These are phyloP conservation scores for Erysiphe pulchra DNA, from an alignment of 2,329 filamentous ascomycete genomes.

Conservation along the genomic window DNA sequence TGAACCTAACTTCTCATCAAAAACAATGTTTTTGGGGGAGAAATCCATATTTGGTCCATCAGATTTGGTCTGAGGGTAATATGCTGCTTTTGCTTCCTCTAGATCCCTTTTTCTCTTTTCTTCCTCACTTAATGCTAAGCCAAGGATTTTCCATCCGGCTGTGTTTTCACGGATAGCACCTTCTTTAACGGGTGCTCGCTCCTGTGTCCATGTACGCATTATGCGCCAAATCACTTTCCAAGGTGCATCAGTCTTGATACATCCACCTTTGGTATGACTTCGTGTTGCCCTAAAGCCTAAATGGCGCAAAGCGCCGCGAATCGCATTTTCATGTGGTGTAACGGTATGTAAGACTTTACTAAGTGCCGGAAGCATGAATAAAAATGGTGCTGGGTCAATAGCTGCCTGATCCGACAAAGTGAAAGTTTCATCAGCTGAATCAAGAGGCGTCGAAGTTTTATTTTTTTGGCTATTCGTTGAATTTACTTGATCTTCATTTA, in stretches of 20 bases:
- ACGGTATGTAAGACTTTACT: constrained; percentile 54
- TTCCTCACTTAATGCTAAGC: constrained; percentile 6
- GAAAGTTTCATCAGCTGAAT: not conserved
- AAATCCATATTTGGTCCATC: constrained; percentile 1
- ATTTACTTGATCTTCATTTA: constrained; percentile 12
- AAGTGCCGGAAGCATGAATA: constrained; percentile 51
- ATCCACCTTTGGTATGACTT: constrained; percentile 72
- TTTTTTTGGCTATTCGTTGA: constrained; percentile 14
- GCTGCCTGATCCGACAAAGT: constrained; percentile 26
- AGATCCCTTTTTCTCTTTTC: constrained; percentile 13
- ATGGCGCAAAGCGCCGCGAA: constrained; percentile 58
- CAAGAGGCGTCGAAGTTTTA: not conserved
- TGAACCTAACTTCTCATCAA: constrained; percentile 56
- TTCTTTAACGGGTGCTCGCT: constrained; percentile 54
- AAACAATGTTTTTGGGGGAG: constrained; percentile 26
- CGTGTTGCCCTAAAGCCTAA: constrained; percentile 64
- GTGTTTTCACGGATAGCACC: constrained; percentile 42
- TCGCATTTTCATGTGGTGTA: constrained; percentile 51
- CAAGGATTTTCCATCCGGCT: constrained; percentile 45
- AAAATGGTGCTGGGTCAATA: constrained; percentile 61
- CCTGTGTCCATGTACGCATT: constrained; percentile 74
- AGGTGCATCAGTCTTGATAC: constrained; percentile 79
- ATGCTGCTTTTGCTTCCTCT: constrained; percentile 3
- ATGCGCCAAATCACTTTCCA: constrained; percentile 81
- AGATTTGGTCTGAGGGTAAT: too few species aligned